Percentiles rank a stretch among this genome's conserved stretches.
phyloP scores from a whole-genome alignment of 2,329 filamentous ascomycete species.

The Diaporthe sp. region DNA sequence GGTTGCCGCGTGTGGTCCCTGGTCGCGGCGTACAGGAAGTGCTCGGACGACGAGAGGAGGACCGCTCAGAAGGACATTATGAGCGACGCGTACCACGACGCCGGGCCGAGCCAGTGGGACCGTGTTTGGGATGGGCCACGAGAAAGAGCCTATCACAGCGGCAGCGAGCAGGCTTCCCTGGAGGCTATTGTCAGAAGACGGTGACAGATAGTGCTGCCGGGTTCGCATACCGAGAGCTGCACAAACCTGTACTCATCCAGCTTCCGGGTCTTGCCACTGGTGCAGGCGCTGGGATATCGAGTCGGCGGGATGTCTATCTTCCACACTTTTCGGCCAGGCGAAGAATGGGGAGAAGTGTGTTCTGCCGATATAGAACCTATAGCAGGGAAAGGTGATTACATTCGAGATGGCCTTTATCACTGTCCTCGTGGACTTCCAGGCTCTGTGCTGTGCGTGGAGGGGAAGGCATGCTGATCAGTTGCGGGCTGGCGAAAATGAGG shows the following conservation, averaged over 20 bases:
- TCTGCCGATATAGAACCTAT: conserved; percentile 15
- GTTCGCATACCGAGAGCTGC: neutral
- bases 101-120: conserved; percentile 41
- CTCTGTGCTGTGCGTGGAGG: neutral
- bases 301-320: neutral
- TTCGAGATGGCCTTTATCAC: neutral
- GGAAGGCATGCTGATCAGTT: neutral
- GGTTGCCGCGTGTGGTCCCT: conserved; percentile 34
- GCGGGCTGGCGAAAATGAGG: neutral
- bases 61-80: conserved; percentile 42
- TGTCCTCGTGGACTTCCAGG: neutral
- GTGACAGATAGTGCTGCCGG: neutral
- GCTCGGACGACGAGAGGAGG: conserved; percentile 42
- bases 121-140: conserved; percentile 38
- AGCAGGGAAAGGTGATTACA: neutral
- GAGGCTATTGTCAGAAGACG: neutral
- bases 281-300: neutral
- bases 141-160: conserved; percentile 43
- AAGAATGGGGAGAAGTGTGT: neutral
- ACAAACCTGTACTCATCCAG: conserved; percentile 5
- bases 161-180: conserved; percentile 41
- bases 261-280: conserved; percentile 11
- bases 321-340: neutral
- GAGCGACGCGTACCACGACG: conserved; percentile 41
- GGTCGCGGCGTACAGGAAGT: conserved; percentile 42